Conservation (phyloP, 371 early-diverging fungal genomes). For the Lichtheimia hyalospora region DNA sequence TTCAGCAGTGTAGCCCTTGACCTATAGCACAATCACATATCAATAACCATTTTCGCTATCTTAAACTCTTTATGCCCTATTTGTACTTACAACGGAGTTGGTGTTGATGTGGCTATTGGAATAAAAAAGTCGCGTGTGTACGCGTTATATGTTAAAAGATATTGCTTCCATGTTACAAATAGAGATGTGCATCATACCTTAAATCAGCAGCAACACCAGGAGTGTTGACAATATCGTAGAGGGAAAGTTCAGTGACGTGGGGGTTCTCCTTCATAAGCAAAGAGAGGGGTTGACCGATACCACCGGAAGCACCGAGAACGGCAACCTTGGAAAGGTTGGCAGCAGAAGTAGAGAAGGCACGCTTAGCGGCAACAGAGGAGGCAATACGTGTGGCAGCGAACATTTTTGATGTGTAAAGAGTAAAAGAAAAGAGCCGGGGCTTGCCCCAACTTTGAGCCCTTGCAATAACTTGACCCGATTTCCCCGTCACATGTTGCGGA, state of each 20-base stretch:
- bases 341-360: slow-evolving; percentile 64
- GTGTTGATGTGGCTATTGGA: slow-evolving; percentile 88
- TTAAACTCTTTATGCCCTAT: background rate
- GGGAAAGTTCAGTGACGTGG: slow-evolving; percentile 82
- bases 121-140: slow-evolving; percentile 1
- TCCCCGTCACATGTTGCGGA: no score
- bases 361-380: slow-evolving; percentile 59
- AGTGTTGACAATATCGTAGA: slow-evolving; percentile 96
- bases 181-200: slow-evolving; percentile 22
- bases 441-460: slow-evolving; percentile 4
- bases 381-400: slow-evolving; percentile 51
- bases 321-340: slow-evolving; percentile 76
- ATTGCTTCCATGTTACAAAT: background rate
- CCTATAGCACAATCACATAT: slow-evolving; percentile 34
- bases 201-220: slow-evolving; percentile 98
- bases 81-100: slow-evolving; percentile 63
- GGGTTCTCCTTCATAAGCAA: slow-evolving; percentile 84
- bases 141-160: background rate
- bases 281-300: slow-evolving; percentile 92
- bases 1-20: slow-evolving; percentile 87
- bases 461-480: slow-evolving; percentile 1
- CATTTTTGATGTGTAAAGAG: slow-evolving; percentile 30
- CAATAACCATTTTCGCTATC: slow-evolving; percentile 1
- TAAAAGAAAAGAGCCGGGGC: slow-evolving; percentile 14
- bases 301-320: slow-evolving; percentile 90